Conservation (phyloP, 2,329 filamentous ascomycete species). For the Pseudopyricularia cyperi region DNA sequence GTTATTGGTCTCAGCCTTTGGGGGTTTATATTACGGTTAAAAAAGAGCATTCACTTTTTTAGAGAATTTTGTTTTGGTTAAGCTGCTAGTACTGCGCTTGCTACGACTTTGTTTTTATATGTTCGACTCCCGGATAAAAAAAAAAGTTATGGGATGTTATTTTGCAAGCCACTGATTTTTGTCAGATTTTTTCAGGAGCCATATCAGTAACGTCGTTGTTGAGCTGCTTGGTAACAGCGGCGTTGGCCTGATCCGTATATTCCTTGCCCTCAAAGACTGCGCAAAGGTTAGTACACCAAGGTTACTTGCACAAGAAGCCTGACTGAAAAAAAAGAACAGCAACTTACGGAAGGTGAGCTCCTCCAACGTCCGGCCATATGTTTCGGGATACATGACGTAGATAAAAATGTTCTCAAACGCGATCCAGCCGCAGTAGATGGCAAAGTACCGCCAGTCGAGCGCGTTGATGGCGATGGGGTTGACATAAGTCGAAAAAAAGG, state of each 20-base stretch:
- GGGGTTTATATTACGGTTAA: constrained; percentile 7
- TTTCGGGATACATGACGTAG: constrained; percentile 77
- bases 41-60: too few species aligned
- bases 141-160: too few species aligned
- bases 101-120: too few species aligned
- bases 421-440: constrained; percentile 29
- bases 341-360: constrained; percentile 38
- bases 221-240: constrained; percentile 5
- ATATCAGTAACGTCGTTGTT: neutral
- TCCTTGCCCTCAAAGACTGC: constrained; percentile 5
- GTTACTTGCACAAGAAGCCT: neutral
- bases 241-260: constrained; percentile 3
- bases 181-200: neutral
- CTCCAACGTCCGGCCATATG: constrained; percentile 66
- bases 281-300: neutral
- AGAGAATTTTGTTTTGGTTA: constrained; percentile 2
- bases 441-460: constrained; percentile 27
- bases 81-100: neutral
- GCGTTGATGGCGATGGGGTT: constrained; percentile 28
- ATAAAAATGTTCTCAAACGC: constrained; percentile 37
- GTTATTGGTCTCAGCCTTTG: constrained; percentile 6
- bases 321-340: neutral
- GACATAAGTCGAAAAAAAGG: constrained; percentile 22
- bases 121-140: too few species aligned
- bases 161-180: too few species aligned